phyloP scores from a whole-genome alignment of 768 basidiomycete genomes.

The Crepidotus variabilis region DNA sequence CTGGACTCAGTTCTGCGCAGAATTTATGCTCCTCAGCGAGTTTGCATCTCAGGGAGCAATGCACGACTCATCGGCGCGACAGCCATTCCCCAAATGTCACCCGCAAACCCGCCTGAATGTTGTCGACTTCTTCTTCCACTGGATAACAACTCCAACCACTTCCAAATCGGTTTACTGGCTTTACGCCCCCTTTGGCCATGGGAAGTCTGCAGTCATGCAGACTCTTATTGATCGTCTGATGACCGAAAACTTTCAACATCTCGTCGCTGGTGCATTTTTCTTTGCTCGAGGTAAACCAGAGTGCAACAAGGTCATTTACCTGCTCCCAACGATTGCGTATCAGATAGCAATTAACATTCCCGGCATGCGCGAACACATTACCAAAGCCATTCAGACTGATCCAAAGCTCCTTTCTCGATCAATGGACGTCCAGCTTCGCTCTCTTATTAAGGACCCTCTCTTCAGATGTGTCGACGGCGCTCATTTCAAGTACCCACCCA shows the following conservation, averaged over 20 bases:
- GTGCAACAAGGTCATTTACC: slow-evolving; percentile 1
- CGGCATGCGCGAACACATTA: slow-evolving; percentile 1
- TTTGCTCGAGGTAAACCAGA: slow-evolving; percentile 6
- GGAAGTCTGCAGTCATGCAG: slow-evolving; percentile 15
- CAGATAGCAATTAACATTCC: slow-evolving; percentile 12
- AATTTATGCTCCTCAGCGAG: not conserved
- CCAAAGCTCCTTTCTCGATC: slow-evolving; percentile 4
- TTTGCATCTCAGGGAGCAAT: not conserved
- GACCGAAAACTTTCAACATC: not conserved
- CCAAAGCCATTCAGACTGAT: slow-evolving; percentile 4
- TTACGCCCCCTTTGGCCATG: slow-evolving; percentile 13
- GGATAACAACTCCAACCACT: not conserved
- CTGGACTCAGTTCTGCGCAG: not conserved
- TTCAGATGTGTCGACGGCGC: not conserved
- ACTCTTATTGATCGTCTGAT: slow-evolving; percentile 11
- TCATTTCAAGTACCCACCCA: not conserved
- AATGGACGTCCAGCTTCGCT: not conserved
- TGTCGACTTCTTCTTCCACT: slow-evolving; percentile 12
- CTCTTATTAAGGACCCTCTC: not conserved
- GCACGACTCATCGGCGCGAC: slow-evolving; percentile 1
- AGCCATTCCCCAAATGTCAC: slow-evolving; percentile 14
- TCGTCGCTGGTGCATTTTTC: slow-evolving; percentile 13
- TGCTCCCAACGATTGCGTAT: slow-evolving; percentile 15
- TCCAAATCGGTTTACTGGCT: slow-evolving; percentile 9
- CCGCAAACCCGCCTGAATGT: slow-evolving; percentile 10